Evolutionary conservation across 345 rosid genomes (phyloP).

Genomic region (Rhodamnia rubescens): DNA sequence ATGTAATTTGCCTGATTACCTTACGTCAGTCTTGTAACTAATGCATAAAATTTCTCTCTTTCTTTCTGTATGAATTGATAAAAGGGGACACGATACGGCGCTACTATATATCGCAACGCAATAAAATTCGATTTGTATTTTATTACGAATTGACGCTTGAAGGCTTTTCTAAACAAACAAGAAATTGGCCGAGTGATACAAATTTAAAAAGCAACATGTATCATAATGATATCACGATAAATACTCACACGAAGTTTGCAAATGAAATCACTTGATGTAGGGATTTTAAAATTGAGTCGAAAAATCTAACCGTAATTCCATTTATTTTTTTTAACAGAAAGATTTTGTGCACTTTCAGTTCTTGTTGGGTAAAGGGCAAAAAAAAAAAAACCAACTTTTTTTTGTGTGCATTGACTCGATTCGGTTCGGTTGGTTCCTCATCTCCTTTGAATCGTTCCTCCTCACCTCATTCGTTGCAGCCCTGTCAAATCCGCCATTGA

Average conservation of each 20-base stretch:
- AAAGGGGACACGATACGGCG: background rate
- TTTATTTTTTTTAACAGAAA: too few species aligned
- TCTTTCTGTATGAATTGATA: background rate
- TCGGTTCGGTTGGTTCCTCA: too few species aligned
- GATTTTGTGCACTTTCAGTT: too few species aligned
- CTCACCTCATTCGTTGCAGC: too few species aligned
- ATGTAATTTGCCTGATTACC: background rate
- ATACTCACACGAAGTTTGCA: background rate
- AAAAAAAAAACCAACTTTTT: too few species aligned
- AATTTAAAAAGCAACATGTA: background rate
- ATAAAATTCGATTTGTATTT: background rate
- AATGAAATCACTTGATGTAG: background rate
- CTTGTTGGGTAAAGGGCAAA: too few species aligned
- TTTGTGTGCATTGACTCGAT: too few species aligned
- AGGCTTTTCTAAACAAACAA: background rate
- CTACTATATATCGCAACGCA: background rate
- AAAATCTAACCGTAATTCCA: too few species aligned
- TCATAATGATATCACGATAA: fast-evolving
- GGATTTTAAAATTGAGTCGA: too few species aligned
- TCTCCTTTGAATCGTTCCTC: too few species aligned
- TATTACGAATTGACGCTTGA: background rate
- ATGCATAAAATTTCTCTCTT: background rate
- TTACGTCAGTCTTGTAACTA: too few species aligned
- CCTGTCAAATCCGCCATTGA: too few species aligned
- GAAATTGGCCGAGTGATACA: background rate